phyloP scores from a whole-genome alignment of 1,284 basidiomycete genomes.

The Fomitopsis betulina region DNA sequence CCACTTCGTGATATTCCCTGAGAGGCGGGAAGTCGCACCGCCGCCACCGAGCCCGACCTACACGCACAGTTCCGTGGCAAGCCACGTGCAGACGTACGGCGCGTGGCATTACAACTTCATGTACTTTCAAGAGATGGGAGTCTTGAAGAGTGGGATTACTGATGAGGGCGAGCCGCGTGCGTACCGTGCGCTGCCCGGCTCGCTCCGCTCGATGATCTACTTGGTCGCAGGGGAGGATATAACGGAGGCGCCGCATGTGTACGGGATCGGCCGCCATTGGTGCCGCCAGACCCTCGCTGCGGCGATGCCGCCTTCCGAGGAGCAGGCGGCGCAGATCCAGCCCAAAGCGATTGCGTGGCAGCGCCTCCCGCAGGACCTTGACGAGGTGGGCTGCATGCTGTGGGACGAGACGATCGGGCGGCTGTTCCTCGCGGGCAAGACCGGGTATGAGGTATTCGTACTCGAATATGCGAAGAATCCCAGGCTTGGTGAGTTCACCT shows the following conservation, averaged over 20 bases:
- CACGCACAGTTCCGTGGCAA: not conserved
- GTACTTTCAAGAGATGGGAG: constrained; percentile 9
- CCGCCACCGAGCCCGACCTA: constrained; percentile 5
- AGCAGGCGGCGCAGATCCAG: constrained; percentile 7
- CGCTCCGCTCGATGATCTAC: constrained; percentile 45
- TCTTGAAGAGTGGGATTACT: not conserved
- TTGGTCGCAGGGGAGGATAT: constrained; percentile 22
- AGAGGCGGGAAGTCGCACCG: not conserved
- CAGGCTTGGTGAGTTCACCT: constrained; percentile 26
- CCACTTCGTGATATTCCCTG: constrained; percentile 19
- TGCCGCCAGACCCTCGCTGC: constrained; percentile 4
- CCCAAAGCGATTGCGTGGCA: constrained; percentile 3
- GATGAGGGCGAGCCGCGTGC: constrained; percentile 7
- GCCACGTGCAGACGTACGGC: not conserved
- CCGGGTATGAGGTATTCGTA: constrained; percentile 25
- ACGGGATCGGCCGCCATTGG: constrained; percentile 10
- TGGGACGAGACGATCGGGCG: constrained; percentile 44
- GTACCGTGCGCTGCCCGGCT: constrained; percentile 39
- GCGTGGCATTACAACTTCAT: constrained; percentile 3
- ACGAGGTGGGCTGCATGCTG: constrained; percentile 22
- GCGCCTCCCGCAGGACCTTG: not conserved
- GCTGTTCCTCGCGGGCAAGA: constrained; percentile 30
- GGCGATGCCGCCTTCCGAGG: not conserved
- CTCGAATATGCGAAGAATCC: constrained; percentile 36
- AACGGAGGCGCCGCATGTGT: constrained; percentile 3